Base-by-base conservation (phyloP, 2,329 filamentous ascomycete species). In the Aureobasidium vineae region DNA sequence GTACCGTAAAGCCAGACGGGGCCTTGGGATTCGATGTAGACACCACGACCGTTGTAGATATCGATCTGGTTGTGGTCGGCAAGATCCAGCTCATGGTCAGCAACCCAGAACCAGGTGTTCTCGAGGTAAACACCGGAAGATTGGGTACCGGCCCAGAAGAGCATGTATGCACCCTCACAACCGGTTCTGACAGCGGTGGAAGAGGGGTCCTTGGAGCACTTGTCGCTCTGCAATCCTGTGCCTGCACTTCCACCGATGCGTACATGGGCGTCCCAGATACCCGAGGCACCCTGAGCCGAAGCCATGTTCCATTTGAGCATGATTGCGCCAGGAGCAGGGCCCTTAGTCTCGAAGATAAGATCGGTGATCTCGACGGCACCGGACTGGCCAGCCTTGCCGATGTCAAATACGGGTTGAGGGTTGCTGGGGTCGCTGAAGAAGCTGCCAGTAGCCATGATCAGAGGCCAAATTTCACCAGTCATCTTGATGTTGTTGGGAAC, bases 221-320 rank as follows among this genome's bases (percentile, higher is more conserved):
- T 88, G 76, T 91, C 84, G 21, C 88, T 89, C 78, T 96, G 91
- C n/a, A 98, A 85, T 70, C 90, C 79, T 33, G 93, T 96, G 68
- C 94, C 94, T 5, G 90, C 88, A 65, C 89, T 88, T 50, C 95
- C 95, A 72, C 92, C 94, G 72, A 99, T 86, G 74, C 95, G 91
- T 80, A 95, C 89, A 82, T 99, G 95, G n/a, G 93, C 88, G 73
- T 99, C 95, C 91, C 93, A 99, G 79, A 97, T 88, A 69, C 87
- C 94, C 23, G 88, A 88, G 1, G 87, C 85, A 54, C 91, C 92
- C 67, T 88, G 84, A 78, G 82, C 71, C 41, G 87, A 88, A 50
- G 86, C 86, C 49, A 97, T 82, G 79, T 97, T 97, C 90, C 92
- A 97, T 77, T 97, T 86, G 80, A 97, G 87, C 75, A 97, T 85